Conservation (phyloP, 2,329 filamentous ascomycete genomes). For the Penicillium griseofulvum region DNA sequence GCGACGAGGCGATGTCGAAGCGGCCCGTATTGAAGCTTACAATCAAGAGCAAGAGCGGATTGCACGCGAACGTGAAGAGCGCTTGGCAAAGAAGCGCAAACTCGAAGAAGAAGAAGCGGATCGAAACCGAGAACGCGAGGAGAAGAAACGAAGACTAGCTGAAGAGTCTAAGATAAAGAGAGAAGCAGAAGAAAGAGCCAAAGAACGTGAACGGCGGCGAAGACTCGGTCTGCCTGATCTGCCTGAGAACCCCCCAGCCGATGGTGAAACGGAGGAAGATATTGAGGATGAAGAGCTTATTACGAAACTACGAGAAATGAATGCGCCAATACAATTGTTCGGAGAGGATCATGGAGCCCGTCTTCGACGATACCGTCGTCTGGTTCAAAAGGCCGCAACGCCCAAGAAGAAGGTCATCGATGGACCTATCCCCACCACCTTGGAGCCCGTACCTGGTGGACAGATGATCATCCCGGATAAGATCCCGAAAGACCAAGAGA, state of each 20-base stretch:
- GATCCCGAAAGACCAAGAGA: constrained; percentile 63
- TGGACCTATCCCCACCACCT: constrained; percentile 82
- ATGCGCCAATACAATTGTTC: constrained; percentile 74
- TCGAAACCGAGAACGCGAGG: constrained; percentile 67
- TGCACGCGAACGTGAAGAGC: constrained; percentile 68
- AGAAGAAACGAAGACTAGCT: constrained; percentile 76
- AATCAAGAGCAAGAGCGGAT: constrained; percentile 73
- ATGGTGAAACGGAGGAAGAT: constrained; percentile 52
- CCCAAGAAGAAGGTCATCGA: constrained; percentile 52
- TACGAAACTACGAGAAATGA: constrained; percentile 65
- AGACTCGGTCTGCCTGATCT: constrained; percentile 77
- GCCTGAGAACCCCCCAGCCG: constrained; percentile 40
- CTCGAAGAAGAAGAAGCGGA: constrained; percentile 79
- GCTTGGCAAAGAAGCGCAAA: constrained; percentile 76
- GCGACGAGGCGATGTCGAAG: constrained; percentile 82
- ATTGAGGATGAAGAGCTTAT: constrained; percentile 70
- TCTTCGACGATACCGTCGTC: constrained; percentile 67
- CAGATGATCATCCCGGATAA: constrained; percentile 78
- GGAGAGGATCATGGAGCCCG: constrained; percentile 72
- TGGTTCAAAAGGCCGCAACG: constrained; percentile 48
- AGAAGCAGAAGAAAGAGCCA: constrained; percentile 70
- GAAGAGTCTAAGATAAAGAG: constrained; percentile 70
- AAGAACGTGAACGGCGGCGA: constrained; percentile 70
- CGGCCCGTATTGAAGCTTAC: constrained; percentile 76
- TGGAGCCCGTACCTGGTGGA: constrained; percentile 75